Evolutionary conservation across 371 early-diverging fungal species (phyloP).

Genomic region (Mortierella sp.): DNA sequence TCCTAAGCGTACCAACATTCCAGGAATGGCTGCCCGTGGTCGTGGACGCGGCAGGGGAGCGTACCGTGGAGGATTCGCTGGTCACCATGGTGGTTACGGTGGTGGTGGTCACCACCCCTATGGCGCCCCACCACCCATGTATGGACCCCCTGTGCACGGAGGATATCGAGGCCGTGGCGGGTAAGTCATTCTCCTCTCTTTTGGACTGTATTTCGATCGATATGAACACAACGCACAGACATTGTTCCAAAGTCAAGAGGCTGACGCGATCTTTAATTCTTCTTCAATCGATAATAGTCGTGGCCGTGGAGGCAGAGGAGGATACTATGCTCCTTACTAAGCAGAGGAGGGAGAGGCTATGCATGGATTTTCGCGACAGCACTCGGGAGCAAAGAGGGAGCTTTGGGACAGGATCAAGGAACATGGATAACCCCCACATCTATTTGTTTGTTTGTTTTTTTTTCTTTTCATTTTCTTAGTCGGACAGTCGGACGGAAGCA

Average conservation of each 20-base stretch:
- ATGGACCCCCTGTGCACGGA: constrained; percentile 51
- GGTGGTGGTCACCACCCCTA: constrained; percentile 58
- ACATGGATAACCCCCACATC: constrained; percentile 1
- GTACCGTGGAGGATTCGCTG: constrained; percentile 27
- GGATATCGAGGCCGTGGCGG: constrained; percentile 70
- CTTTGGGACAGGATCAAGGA: background rate
- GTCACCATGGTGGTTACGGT: constrained; percentile 54
- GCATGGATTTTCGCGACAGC: background rate
- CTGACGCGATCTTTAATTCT: background rate
- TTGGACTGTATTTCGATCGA: background rate
- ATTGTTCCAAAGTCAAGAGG: background rate
- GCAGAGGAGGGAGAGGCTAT: background rate
- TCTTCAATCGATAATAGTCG: constrained; percentile 17
- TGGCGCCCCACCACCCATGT: constrained; percentile 55
- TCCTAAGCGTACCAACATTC: constrained; percentile 97
- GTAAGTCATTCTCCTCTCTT: constrained; percentile 14
- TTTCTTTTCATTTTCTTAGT: background rate
- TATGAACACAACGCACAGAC: background rate
- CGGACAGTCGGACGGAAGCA: background rate
- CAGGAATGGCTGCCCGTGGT: constrained; percentile 82
- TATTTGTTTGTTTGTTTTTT: background rate
- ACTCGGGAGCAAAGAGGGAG: constrained; percentile 1
- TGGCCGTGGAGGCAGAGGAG: constrained; percentile 72
- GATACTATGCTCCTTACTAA: constrained; percentile 77
- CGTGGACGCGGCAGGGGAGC: constrained; percentile 58